These are phyloP conservation scores for Boletus holoroseus DNA, from an alignment of 1,284 basidiomycete genomes.

Conservation along the genomic window DNA sequence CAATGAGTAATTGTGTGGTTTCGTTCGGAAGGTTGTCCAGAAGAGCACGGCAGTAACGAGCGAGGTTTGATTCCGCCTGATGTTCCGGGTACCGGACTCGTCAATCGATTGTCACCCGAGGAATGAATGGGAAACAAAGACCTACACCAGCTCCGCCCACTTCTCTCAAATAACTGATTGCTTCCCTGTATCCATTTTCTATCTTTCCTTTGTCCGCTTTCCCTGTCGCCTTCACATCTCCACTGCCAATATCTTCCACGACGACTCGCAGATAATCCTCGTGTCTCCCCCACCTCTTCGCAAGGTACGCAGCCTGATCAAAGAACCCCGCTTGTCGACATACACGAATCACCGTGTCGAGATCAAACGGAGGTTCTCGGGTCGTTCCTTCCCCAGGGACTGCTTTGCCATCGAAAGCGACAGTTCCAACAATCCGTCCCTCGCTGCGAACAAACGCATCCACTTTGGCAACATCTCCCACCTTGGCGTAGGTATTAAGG, in stretches of 20 bases:
- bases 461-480: constrained; percentile 83
- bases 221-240: constrained; percentile 4
- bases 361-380: constrained; percentile 88
- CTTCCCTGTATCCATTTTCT: constrained; percentile 57
- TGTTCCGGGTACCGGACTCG: not conserved
- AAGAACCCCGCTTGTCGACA: constrained; percentile 96
- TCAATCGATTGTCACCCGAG: not conserved
- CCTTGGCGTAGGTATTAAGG: constrained; percentile 95
- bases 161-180: constrained; percentile 73
- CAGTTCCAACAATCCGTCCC: constrained; percentile 37
- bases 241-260: constrained; percentile 77
- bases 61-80: constrained; percentile 77
- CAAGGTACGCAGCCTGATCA: constrained; percentile 91
- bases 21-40: constrained; percentile 78
- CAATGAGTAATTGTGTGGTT: constrained; percentile 87
- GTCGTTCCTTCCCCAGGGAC: constrained; percentile 33
- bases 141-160: constrained; percentile 75
- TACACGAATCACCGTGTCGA: constrained; percentile 94
- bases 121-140: constrained; percentile 15
- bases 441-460: constrained; percentile 92
- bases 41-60: constrained; percentile 80
- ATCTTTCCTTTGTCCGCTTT: constrained; percentile 22
- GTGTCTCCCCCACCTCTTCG: constrained; percentile 84
- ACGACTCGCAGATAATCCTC: constrained; percentile 93
- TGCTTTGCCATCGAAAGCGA: constrained; percentile 24